These are phyloP conservation scores for Mycotypha africana DNA, from an alignment of 371 early-diverging fungal species.

Conservation along the genomic window DNA sequence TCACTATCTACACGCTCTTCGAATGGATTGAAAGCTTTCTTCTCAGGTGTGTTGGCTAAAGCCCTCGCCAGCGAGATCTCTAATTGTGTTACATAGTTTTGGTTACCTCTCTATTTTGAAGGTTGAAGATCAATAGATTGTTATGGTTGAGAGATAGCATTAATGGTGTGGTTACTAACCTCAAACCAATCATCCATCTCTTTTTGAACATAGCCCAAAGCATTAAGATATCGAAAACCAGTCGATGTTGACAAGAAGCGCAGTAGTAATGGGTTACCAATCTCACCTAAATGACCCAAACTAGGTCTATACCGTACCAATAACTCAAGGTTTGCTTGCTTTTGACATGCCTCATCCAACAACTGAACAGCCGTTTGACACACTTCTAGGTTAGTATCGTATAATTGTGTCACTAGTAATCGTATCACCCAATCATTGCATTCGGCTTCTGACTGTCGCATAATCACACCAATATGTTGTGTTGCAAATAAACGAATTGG, in stretches of 20 bases:
- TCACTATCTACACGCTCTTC: conserved; percentile 47
- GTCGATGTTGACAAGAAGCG: conserved; percentile 66
- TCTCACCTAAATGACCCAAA: conserved; percentile 69
- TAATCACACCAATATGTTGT: conserved; percentile 58
- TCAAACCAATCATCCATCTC: conserved; percentile 85
- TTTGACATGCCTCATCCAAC: conserved; percentile 70
- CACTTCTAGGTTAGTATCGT: conserved; percentile 75
- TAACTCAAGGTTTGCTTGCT: conserved; percentile 59
- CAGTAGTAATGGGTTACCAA: conserved; percentile 65
- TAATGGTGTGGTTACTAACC: too few relatives aligned
- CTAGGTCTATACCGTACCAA: conserved; percentile 67
- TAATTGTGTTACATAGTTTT: conserved; percentile 72
- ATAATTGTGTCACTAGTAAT: conserved; percentile 73
- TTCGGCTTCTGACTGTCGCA: conserved; percentile 53
- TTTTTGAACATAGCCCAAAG: conserved; percentile 67
- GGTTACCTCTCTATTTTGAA: conserved; percentile 77
- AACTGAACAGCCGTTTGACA: conserved; percentile 67
- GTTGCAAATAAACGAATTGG: conserved; percentile 79
- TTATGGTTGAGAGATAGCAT: too few relatives aligned
- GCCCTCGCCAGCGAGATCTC: conserved; percentile 73
- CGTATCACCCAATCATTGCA: conserved; percentile 77
- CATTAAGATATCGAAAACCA: conserved; percentile 68
- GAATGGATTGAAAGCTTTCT: conserved; percentile 36
- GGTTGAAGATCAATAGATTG: too few relatives aligned
- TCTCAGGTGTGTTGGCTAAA: conserved; percentile 44